Evolutionary conservation across 805 yeast genomes (phyloP).

Genomic region (Candida gorgasii): DNA sequence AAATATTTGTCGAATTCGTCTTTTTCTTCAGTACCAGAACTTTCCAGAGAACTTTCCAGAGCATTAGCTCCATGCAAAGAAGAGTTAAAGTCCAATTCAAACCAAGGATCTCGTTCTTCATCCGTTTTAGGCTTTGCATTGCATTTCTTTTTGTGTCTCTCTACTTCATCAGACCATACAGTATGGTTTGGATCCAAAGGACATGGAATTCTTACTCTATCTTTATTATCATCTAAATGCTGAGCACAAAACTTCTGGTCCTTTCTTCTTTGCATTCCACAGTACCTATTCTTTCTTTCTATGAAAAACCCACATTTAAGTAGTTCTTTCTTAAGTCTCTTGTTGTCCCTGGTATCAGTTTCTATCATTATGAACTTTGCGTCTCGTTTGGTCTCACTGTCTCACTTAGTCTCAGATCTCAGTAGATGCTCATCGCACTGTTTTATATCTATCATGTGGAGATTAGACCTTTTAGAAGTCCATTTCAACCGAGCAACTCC

Average conservation of each 20-base stretch:
- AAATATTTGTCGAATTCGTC: slow-evolving; percentile 20
- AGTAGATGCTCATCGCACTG: slow-evolving; percentile 17
- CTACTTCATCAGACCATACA: slow-evolving; percentile 61
- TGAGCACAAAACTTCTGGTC: slow-evolving; percentile 60
- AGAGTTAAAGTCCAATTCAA: slow-evolving; percentile 47
- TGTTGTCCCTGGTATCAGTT: not conserved
- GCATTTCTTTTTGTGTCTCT: slow-evolving; percentile 63
- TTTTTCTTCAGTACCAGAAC: slow-evolving; percentile 1
- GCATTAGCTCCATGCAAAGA: slow-evolving; percentile 6
- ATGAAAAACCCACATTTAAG: slow-evolving; percentile 49
- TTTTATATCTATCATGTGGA: slow-evolving; percentile 32
- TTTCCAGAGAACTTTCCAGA: slow-evolving; percentile 11
- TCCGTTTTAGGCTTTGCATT: slow-evolving; percentile 38
- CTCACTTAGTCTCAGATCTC: not conserved
- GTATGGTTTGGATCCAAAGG: slow-evolving; percentile 77
- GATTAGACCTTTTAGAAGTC: slow-evolving; percentile 56
- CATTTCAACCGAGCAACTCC: slow-evolving; percentile 45
- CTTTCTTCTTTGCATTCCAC: slow-evolving; percentile 60
- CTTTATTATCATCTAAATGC: slow-evolving; percentile 41
- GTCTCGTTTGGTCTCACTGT: not conserved
- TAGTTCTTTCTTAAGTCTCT: not conserved
- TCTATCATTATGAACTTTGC: too few species aligned
- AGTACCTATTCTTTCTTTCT: slow-evolving; percentile 51
- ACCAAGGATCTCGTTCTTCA: slow-evolving; percentile 51
- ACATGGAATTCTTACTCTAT: slow-evolving; percentile 59